Evolutionary conservation across 1,284 basidiomycete species (phyloP).

Genomic region (Moesziomyces sp.): DNA sequence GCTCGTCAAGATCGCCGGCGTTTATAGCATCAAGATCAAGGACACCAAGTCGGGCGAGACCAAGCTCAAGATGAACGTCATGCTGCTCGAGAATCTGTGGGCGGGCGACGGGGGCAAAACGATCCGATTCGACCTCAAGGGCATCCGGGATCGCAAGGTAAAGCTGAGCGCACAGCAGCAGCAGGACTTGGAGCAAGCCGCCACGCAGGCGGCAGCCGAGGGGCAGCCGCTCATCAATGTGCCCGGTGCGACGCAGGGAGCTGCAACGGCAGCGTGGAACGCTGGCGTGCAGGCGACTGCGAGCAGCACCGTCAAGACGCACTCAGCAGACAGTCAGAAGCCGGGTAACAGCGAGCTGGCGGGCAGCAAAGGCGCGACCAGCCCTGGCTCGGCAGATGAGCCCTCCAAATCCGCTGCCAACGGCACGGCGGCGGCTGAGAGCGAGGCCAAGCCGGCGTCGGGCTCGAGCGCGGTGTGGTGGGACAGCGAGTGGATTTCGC

Average conservation of each 20-base stretch:
- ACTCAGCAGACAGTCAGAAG: conserved; percentile 9
- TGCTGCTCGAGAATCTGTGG: conserved; percentile 62
- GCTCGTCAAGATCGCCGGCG: conserved; percentile 62
- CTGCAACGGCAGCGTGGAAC: conserved; percentile 21
- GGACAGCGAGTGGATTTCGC: conserved; percentile 54
- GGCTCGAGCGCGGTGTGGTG: conserved; percentile 45
- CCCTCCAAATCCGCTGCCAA: too few relatives aligned
- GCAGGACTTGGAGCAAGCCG: conserved; percentile 29
- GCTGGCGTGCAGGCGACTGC: conserved; percentile 18
- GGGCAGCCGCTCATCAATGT: conserved; percentile 28
- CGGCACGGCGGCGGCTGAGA: neutral
- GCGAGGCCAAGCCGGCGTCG: conserved; percentile 12
- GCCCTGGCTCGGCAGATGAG: too few relatives aligned
- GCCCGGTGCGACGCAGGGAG: conserved; percentile 25
- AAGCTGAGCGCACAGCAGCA: conserved; percentile 47
- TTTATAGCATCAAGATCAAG: conserved; percentile 64
- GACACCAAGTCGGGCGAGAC: conserved; percentile 52
- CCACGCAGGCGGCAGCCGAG: conserved; percentile 11
- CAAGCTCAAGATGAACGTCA: conserved; percentile 60
- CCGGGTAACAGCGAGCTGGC: conserved; percentile 1
- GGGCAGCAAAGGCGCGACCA: neutral
- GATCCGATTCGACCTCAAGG: conserved; percentile 59
- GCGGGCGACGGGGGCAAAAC: conserved; percentile 48
- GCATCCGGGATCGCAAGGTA: conserved; percentile 56
- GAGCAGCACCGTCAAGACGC: neutral